phyloP scores from a whole-genome alignment of 1,139 yeast species.

The Scheffersomyces segobiensis region DNA sequence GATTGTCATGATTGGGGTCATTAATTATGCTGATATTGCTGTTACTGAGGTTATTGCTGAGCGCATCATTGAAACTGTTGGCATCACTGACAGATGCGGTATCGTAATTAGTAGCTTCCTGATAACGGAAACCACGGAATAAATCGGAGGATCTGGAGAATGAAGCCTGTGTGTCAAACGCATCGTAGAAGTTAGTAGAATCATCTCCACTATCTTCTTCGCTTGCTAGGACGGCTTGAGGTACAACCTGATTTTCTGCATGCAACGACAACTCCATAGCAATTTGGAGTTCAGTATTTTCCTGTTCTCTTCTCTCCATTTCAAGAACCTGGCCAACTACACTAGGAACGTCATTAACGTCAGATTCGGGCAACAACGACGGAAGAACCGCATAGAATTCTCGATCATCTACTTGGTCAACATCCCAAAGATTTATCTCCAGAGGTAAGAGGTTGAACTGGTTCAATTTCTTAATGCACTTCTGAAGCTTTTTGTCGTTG shows the following conservation, averaged over 20 bases:
- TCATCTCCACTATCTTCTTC: not conserved
- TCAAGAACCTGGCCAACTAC: not conserved
- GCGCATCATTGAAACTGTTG: not conserved
- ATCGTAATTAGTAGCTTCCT: not conserved
- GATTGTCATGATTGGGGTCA: not conserved
- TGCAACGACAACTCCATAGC: slow-evolving; percentile 10
- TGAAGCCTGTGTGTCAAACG: not conserved
- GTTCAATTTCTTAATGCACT: slow-evolving; percentile 27
- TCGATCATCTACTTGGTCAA: slow-evolving; percentile 40
- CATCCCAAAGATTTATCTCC: slow-evolving; percentile 36
- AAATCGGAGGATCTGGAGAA: not conserved
- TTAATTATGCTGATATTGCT: not conserved
- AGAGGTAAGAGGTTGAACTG: slow-evolving; percentile 33
- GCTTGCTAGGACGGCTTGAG: not conserved
- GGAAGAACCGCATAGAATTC: slow-evolving; percentile 38
- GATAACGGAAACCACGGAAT: not conserved
- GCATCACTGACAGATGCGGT: not conserved
- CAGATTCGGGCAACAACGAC: slow-evolving; percentile 17
- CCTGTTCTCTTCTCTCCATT: not conserved
- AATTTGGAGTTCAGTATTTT: slow-evolving; percentile 3
- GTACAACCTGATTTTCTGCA: not conserved
- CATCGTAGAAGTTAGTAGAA: not conserved
- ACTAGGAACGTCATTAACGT: not conserved
- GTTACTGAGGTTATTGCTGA: not conserved
- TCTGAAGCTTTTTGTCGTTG: slow-evolving; percentile 25